Base-by-base conservation (phyloP, 2,329 filamentous ascomycete species). In the Stagonosporopsis vannaccii region DNA sequence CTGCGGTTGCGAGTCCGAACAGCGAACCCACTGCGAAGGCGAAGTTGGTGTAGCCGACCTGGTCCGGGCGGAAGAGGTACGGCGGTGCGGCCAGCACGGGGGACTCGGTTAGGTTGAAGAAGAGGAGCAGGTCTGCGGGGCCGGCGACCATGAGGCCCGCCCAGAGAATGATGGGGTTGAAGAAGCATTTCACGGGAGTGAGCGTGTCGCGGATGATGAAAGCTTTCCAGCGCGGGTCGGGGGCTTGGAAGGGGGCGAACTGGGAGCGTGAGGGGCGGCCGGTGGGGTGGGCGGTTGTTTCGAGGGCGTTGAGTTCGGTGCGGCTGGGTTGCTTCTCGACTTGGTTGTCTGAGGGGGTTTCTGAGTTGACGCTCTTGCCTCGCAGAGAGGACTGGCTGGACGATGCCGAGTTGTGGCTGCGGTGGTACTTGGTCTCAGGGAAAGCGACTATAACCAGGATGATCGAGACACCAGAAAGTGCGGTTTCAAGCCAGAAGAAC, bases 1-100 rank as follows among this genome's bases (percentile, higher is more conserved):
- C 84, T 7, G 83, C 82, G 1, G 83, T 85, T 0, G 77, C 72
- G 6, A 86, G 72, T 2, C 84, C 84, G 39, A 87, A 79, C 6
- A 84, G 62, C 0, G 79, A 81, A 2, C 85, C 84, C n/a, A 82
- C 66, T 0, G 84, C 70, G 37, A 74, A 73, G 0, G 71, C 71
- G 26, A 74, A 81, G 62, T 84, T 84, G 25, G 79, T 79, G 52
- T 82, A 81, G 2, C 82, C 82, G 28, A 83, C 79, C 28, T 75
- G 67, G 9, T 73, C 66, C 1, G 80, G 71, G 6, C 54, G 73
- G 72, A 82, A 82, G 28, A 70, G 64, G 60, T 83, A 84, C 0
- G 81, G 79, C 9, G 79, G 77, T 2, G 76, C 72, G 6, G 68
- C 73, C 52, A 84, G 78, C 1, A 81, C 73, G 13, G 78, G 75